Conservation (phyloP, 192 early-diverging fungal genomes). For the Coemansia interrupta region DNA sequence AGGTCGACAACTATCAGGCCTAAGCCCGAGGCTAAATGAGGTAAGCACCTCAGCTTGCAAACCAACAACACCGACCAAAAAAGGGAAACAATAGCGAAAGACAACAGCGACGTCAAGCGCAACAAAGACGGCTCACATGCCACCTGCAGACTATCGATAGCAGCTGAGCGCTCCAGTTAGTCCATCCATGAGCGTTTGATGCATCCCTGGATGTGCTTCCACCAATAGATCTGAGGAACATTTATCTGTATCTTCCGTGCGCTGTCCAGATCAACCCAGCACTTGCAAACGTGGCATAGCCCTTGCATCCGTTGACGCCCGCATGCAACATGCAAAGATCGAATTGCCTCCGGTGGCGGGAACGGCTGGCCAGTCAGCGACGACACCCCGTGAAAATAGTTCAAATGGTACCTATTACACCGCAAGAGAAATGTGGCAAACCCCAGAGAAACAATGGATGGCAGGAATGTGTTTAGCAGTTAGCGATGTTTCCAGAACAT, state of each 20-base stretch:
- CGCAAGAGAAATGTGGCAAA: background rate
- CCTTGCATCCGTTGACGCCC: constrained; percentile 34
- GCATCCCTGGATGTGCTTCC: constrained; percentile 55
- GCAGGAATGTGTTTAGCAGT: background rate
- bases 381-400: constrained; percentile 55
- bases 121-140: too few species aligned
- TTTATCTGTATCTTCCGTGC: constrained; percentile 38
- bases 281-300: constrained; percentile 39
- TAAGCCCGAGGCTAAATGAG: too few species aligned
- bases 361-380: constrained; percentile 49
- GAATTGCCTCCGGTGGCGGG: constrained; percentile 27
- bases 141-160: too few species aligned
- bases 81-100: too few species aligned
- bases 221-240: constrained; percentile 55
- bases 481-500: too few species aligned
- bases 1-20: too few species aligned
- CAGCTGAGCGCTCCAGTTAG: background rate
- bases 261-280: constrained; percentile 48
- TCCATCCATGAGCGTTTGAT: constrained; percentile 33
- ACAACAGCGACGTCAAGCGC: too few species aligned
- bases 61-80: too few species aligned
- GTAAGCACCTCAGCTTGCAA: too few species aligned
- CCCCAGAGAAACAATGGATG: too few species aligned
- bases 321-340: constrained; percentile 1
- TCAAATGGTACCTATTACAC: constrained; percentile 50